Base-by-base conservation (phyloP, 1,284 basidiomycete species). In the Caloboletus inedulis region DNA sequence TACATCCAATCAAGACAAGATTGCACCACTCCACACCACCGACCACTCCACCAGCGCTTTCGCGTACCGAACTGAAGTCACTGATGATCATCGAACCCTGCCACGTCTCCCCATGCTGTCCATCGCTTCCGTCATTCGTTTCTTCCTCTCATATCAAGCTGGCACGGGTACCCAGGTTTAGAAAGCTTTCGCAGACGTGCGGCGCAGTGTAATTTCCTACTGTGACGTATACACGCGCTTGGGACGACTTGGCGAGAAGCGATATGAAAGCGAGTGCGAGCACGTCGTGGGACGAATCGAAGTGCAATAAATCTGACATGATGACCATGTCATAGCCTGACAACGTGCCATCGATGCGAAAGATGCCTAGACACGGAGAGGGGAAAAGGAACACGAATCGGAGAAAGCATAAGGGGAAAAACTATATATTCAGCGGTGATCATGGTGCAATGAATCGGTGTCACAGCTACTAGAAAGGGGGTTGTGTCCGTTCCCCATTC, bases 241-340 rank as follows among this genome's bases (percentile, higher is more conserved):
- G 55, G 4, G 68, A 43, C 1, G 68, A 62, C 39, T 68, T 74
- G n/a, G 71, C 65, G 8, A 88, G 77, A 27, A 87, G 74, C 19
- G 68, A 61, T 0, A 59, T 60, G 13, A 84, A 66, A 3, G 84
- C 82, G 7, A 65, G 58, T 31, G 87, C 61, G 37, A 87, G 75
- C n/a, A 67, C 76, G 54, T 73, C 74, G 64, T 88, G 86, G 36
- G 81, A 85, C 49, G 63, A 62, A 62, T 81, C 72, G 61, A 88
- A 87, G 65, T 87, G 84, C 19, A 88, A 74, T 13, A 89, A 72
- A 68, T 88, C 85, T 4, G 84, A 88, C 48, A 87, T 74, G 55
- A 88, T 76, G 43, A 87, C 72, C 29, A 79, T 62, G 59, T 87
- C 83, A 62, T 76, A 87, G 23, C 79, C 76, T 35, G 47, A 18